Percentiles rank a stretch among this genome's conserved stretches.
Evolutionary conservation across 768 basidiomycete genomes (phyloP).

Genomic region (Gyrodon lividus): DNA sequence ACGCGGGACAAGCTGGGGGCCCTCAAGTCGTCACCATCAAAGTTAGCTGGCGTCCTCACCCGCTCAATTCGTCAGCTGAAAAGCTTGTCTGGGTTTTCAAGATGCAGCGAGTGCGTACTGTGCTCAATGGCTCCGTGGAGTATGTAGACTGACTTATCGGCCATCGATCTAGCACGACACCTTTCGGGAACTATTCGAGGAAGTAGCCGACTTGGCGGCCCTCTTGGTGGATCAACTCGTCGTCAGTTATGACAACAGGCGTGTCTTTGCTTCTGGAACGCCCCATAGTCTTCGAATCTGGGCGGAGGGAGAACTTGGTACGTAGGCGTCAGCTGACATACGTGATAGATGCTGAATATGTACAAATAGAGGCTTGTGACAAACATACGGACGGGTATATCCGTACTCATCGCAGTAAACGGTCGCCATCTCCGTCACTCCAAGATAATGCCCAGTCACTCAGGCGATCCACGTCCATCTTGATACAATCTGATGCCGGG

Average conservation of each 20-base stretch:
- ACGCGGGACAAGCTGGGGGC: slow-evolving; percentile 31
- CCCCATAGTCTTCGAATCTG: slow-evolving; percentile 66
- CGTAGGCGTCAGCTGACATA: slow-evolving; percentile 17
- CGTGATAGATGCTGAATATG: slow-evolving; percentile 7
- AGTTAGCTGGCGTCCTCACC: slow-evolving; percentile 69
- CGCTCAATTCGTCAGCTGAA: slow-evolving; percentile 42
- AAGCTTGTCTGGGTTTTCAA: slow-evolving; percentile 49
- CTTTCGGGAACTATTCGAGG: slow-evolving; percentile 64
- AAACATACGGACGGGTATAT: slow-evolving; percentile 62
- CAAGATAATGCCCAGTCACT: slow-evolving; percentile 5
- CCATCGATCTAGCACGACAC: slow-evolving; percentile 51
- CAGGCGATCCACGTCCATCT: slow-evolving; percentile 15
- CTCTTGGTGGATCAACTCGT: slow-evolving; percentile 53
- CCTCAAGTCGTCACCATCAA: slow-evolving; percentile 45
- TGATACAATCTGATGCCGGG: slow-evolving; percentile 26
- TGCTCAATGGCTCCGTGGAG: neutral
- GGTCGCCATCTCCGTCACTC: slow-evolving; percentile 21
- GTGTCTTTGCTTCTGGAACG: slow-evolving; percentile 67
- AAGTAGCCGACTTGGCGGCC: slow-evolving; percentile 57
- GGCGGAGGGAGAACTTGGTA: slow-evolving; percentile 67
- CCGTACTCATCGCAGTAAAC: slow-evolving; percentile 38
- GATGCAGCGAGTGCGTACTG: slow-evolving; percentile 53
- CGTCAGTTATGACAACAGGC: slow-evolving; percentile 58
- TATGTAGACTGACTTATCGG: neutral
- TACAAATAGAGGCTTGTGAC: slow-evolving; percentile 60